Evolutionary conservation across 2,329 filamentous ascomycete genomes (phyloP).

Genomic region (Chrysoporthe deuterocubensis): DNA sequence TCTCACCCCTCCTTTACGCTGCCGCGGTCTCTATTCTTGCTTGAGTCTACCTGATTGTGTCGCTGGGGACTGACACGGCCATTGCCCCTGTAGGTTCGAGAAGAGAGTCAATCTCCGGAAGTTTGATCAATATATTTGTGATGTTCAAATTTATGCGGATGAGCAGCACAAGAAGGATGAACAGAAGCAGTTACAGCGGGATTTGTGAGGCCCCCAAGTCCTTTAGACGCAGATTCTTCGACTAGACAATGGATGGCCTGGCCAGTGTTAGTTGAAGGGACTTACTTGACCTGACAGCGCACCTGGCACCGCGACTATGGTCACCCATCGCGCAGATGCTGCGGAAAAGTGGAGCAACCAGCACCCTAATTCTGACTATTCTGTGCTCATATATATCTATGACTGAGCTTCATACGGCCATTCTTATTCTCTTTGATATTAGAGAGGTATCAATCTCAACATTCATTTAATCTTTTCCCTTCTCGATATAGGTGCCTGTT

Average conservation of each 20-base stretch:
- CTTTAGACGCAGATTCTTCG: background rate
- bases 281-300: too few relatives aligned
- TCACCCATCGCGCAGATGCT: too few relatives aligned
- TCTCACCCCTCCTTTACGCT: background rate
- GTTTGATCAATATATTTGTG: constrained; percentile 42
- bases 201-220: background rate
- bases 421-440: too few relatives aligned
- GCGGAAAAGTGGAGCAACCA: too few relatives aligned
- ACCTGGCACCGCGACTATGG: too few relatives aligned
- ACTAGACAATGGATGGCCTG: background rate
- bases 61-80: background rate
- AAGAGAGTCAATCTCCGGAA: constrained; percentile 42
- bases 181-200: background rate
- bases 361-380: too few relatives aligned
- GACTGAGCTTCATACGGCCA: too few relatives aligned
- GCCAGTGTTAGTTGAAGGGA: background rate
- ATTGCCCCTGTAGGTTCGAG: constrained; percentile 32
- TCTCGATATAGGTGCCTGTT: too few relatives aligned
- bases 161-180: constrained; percentile 26
- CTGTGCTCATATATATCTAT: too few relatives aligned
- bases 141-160: constrained; percentile 38
- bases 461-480: too few relatives aligned
- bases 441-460: too few relatives aligned
- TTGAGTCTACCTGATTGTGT: background rate
- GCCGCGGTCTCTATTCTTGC: too few relatives aligned